Conservation (phyloP, 805 yeast species). For the Kuraishia capsulata region DNA sequence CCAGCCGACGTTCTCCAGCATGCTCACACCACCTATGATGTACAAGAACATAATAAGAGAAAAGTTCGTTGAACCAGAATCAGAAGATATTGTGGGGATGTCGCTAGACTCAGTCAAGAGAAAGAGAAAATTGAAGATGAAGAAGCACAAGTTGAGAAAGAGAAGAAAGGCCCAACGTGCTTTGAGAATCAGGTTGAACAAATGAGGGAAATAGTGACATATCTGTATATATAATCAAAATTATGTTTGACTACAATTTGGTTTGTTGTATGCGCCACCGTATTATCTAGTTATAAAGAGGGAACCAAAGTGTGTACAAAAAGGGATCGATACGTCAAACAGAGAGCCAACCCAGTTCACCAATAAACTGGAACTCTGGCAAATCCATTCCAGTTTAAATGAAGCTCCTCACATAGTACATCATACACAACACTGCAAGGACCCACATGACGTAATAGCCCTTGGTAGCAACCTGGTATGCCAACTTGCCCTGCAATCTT, state of each 20-base stretch:
- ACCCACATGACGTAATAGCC: slow-evolving; percentile 37
- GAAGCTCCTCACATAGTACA: slow-evolving; percentile 28
- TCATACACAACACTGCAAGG: slow-evolving; percentile 21
- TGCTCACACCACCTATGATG: neutral
- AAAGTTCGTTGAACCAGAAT: neutral
- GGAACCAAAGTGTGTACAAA: neutral
- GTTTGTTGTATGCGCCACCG: neutral
- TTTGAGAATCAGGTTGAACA: slow-evolving; percentile 59
- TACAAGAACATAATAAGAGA: no score
- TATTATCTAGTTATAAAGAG: neutral
- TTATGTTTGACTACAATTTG: neutral
- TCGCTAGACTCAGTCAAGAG: slow-evolving; percentile 64
- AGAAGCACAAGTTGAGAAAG: slow-evolving; percentile 94
- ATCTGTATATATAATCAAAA: no score
- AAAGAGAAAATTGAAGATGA: slow-evolving; percentile 91
- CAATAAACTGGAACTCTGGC: no score
- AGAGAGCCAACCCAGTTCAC: slow-evolving; percentile 7
- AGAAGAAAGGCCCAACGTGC: slow-evolving; percentile 92
- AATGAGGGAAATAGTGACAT: slow-evolving; percentile 13
- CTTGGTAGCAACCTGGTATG: slow-evolving; percentile 42
- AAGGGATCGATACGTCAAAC: neutral
- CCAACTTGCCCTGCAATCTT: slow-evolving; percentile 44
- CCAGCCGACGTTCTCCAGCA: neutral
- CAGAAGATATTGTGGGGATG: slow-evolving; percentile 13
- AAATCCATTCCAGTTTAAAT: no score